These are phyloP conservation scores for Xylariomycetidae sp. DNA, from an alignment of 2,329 filamentous ascomycete genomes.

Conservation along the genomic window DNA sequence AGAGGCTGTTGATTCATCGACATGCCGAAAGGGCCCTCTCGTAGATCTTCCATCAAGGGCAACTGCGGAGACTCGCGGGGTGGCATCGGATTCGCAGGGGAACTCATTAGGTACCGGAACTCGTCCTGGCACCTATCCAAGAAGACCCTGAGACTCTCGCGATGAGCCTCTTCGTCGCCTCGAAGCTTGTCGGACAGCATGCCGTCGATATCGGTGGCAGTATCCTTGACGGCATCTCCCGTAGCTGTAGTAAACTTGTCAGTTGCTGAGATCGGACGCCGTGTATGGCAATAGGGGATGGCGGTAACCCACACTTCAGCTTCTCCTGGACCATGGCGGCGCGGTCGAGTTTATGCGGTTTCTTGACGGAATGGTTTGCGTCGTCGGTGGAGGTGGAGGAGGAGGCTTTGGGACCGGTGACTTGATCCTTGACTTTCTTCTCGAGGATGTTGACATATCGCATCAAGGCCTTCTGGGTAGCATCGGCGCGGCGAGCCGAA, in stretches of 20 bases:
- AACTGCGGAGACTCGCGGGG: constrained; percentile 57
- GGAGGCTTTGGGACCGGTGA: constrained; percentile 59
- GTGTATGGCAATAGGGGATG: not conserved
- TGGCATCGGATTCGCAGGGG: constrained; percentile 58
- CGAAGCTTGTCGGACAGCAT: constrained; percentile 15
- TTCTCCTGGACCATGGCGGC: constrained; percentile 51
- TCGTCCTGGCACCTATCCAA: constrained; percentile 60
- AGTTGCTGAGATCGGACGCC: too few relatives aligned
- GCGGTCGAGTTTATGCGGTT: constrained; percentile 33
- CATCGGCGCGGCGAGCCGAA: constrained; percentile 77
- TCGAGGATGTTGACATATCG: constrained; percentile 89
- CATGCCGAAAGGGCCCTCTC: constrained; percentile 48
- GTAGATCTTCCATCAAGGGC: constrained; percentile 53
- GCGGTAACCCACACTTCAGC: constrained; percentile 41
- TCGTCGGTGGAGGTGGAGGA: constrained; percentile 36
- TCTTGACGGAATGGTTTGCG: constrained; percentile 41
- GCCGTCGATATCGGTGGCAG: constrained; percentile 19
- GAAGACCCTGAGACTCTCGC: constrained; percentile 51
- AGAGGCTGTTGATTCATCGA: constrained; percentile 34
- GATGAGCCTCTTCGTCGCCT: constrained; percentile 36
- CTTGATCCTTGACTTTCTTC: constrained; percentile 77
- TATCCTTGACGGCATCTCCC: too few relatives aligned
- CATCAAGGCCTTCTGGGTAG: constrained; percentile 80
- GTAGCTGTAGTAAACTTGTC: too few relatives aligned
- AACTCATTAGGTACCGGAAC: constrained; percentile 63